Base-by-base conservation (phyloP, 2,329 filamentous ascomycete species). In the Xylariales sp. region DNA sequence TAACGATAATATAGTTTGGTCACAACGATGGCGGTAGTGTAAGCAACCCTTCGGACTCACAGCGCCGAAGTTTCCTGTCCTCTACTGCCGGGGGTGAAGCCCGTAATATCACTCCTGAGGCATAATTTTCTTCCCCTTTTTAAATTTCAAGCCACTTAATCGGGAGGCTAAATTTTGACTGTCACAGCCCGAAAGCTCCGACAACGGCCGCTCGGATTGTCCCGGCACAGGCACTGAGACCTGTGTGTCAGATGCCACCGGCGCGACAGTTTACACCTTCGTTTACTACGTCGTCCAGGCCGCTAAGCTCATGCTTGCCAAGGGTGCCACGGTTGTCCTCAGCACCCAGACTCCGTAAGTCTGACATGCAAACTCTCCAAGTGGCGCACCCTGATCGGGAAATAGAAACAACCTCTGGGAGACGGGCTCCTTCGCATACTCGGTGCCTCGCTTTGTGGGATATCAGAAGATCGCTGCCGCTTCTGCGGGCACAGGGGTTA, bases 1-100 rank as follows among this genome's bases (percentile, higher is more conserved):
- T n/a, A n/a, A n/a, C n/a, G n/a, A n/a, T n/a, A n/a, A n/a, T n/a
- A n/a, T n/a, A n/a, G 52, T 84, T 86, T 54, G 82, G 82, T 1
- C 82, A 86, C 66, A 86, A 86, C 58, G 82, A 86, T 54, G 81
- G 80, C 31, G 78, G 80, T n/a, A n/a, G n/a, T n/a, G n/a, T n/a
- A n/a, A n/a, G n/a, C n/a, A n/a, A n/a, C n/a, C n/a, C n/a, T n/a
- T n/a, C n/a, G n/a, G n/a, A n/a, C n/a, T n/a, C n/a, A n/a, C n/a
- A n/a, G n/a, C n/a, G n/a, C n/a, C n/a, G n/a, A n/a, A n/a, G n/a
- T n/a, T n/a, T n/a, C n/a, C n/a, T n/a, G n/a, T n/a, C n/a, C n/a
- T n/a, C n/a, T n/a, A n/a, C n/a, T n/a, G n/a, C n/a, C n/a, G n/a
- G n/a, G n/a, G n/a, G n/a, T n/a, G n/a, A n/a, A n/a, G n/a, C n/a